Percentiles rank a stretch among this genome's conserved stretches.
Conservation (phyloP, 179 eudicot species). For the Beta lomatogona region DNA sequence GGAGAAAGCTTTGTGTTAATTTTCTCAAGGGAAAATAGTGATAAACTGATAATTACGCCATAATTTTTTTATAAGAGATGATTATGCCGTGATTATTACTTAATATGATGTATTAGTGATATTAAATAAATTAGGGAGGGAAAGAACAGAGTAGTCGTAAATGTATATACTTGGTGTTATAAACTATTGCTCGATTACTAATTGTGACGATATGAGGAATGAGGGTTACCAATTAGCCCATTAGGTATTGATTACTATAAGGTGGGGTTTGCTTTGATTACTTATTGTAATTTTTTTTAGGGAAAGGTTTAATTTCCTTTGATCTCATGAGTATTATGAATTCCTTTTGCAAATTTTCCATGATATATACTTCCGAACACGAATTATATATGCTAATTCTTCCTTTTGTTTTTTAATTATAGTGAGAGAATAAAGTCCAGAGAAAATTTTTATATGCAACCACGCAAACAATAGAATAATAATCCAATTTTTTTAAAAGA, state of each 20-base stretch:
- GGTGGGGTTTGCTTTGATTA: neutral
- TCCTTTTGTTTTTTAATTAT: too few species aligned
- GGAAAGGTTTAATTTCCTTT: neutral
- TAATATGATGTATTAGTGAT: neutral
- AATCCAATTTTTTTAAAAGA: too few species aligned
- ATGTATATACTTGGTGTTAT: slow-evolving; percentile 5
- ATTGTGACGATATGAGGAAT: neutral
- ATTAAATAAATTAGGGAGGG: slow-evolving; percentile 1
- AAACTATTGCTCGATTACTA: neutral
- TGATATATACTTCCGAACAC: too few species aligned
- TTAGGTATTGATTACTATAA: neutral
- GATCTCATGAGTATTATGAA: neutral
- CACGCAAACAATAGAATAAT: too few species aligned
- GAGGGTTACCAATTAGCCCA: neutral
- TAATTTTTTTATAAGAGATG: neutral
- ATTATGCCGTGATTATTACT: neutral
- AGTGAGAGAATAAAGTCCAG: too few species aligned
- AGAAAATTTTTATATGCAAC: too few species aligned
- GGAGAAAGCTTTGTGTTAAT: slow-evolving; percentile 69
- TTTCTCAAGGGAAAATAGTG: slow-evolving; percentile 67
- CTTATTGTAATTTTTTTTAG: neutral
- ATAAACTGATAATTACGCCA: slow-evolving; percentile 21
- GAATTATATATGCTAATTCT: too few species aligned
- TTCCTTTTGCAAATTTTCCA: neutral
- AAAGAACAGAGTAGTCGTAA: neutral